Base-by-base conservation (phyloP, 140 eudicot genomes). In the Cichorium intybus region DNA sequence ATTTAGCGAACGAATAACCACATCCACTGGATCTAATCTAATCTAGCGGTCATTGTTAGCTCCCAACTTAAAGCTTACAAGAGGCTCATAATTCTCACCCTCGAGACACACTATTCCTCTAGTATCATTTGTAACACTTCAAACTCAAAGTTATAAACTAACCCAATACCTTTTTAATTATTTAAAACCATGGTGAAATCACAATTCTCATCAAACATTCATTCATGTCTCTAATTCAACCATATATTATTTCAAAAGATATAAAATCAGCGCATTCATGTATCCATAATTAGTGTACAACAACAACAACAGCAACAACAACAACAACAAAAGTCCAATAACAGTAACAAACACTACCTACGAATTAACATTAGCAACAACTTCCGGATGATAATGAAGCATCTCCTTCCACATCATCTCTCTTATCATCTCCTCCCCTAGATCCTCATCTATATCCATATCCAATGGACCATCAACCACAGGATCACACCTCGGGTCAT, bases 371-470 rank as follows among this genome's bases (percentile, higher is more conserved):
- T 54, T 68, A 21, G 53, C 64, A 77, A 54, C 78, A 64, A 64
- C 75, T 77, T 89, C 89, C 14, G 95, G 97, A 73, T 89, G 95
- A 77, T 83, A 86, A 62, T 89, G 87, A 56, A 89, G 76, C 80
- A 89, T 89, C 76, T 89, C 97, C 14, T 66, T 53, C 95, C 97
- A 86, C 97, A 86, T 89, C 95, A 77, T 79, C 69, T 89, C 97
- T 75, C 97, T 73, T 16, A 89, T 86, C 89, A 67, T 87, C 56
- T 85, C 95, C 75, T 86, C 93, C 49, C 85, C 92, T 28, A 89
- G 50, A 59, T 89, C 93, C 71, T 89, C 95, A 24, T 89, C 93
- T 56, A 89, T 89, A 71, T 89, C 97, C 43, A 89, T 82, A 79
- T 89, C 82, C 26, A 89, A 52, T n/a, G 93, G 97, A 28, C 77